Evolutionary conservation across 495 filamentous ascomycete genomes (phyloP).

Genomic region (Hypoxylon fragiforme): DNA sequence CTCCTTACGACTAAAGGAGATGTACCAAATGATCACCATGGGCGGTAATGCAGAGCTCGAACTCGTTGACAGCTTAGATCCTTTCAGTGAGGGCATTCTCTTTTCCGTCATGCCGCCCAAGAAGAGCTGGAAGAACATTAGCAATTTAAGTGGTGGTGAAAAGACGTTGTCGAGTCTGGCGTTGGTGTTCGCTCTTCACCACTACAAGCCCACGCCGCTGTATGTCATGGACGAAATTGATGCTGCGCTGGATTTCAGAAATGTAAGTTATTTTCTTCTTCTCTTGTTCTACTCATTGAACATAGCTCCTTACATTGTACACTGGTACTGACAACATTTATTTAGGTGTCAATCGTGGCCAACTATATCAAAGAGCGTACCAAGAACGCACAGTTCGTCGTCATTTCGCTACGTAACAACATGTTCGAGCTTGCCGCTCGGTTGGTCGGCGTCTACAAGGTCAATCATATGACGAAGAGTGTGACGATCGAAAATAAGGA

Average conservation of each 20-base stretch:
- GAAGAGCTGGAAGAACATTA: conserved; percentile 99
- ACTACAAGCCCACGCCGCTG: conserved; percentile 95
- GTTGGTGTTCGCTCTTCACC: conserved; percentile 94
- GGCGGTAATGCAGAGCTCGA: conserved; percentile 97
- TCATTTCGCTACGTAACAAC: conserved; percentile 97
- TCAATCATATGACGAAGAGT: conserved; percentile 99
- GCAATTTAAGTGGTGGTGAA: conserved; percentile 91
- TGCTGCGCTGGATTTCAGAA: conserved; percentile 95
- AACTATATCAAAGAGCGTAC: conserved; percentile 98
- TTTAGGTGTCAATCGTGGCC: conserved; percentile 92
- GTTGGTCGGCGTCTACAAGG: conserved; percentile 96
- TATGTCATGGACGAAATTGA: conserved; percentile 99
- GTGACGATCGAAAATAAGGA: conserved; percentile 93
- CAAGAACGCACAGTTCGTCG: conserved; percentile 98
- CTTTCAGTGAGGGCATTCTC: conserved; percentile 94
- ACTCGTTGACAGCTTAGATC: conserved; percentile 91
- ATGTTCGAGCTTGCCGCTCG: conserved; percentile 98
- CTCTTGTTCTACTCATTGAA: neutral
- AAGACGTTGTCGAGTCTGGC: conserved; percentile 95
- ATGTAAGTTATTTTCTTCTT: conserved; percentile 63
- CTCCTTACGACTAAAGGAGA: conserved; percentile 95
- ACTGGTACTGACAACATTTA: conserved; percentile 18
- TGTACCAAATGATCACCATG: conserved; percentile 99
- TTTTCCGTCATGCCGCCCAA: conserved; percentile 99
- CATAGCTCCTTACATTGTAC: neutral